Evolutionary conservation across 495 filamentous ascomycete species (phyloP), one percentile per base, ranked within the genome.

Genomic region (Saxophila tyrrhenica): DNA sequence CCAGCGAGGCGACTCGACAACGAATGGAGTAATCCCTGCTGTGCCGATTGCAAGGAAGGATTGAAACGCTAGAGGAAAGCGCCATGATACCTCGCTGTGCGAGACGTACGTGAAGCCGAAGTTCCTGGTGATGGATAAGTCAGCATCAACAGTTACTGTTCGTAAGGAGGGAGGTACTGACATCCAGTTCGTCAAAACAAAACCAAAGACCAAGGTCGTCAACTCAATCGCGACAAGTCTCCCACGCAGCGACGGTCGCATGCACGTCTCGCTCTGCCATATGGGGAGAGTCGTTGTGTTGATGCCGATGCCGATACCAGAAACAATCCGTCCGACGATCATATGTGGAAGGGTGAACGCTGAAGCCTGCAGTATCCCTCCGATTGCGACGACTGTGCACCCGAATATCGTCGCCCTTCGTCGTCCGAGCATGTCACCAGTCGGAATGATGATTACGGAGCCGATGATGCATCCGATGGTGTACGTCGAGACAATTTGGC

Each of bases 201-300:
- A 65, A 25, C 69, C 66, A 22, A 69, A 69, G 45, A 67, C 23
- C 23, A 44, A 23, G 23, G 20, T 57, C 1, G 62, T 63, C 25
- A 62, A 63, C 42, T 68, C 61, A 29, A 67, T 59, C 38, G 61
- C 65, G 20, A 70, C 63, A 1, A 69, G 54, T 23, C 65, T 64
- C 16, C 65, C 66, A 51, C 66, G 65, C 48, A 77, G 77, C 52
- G 85, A 79, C 2, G 83, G 73, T 56, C 80, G 82, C 46, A 80
- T n/a, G n/a, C n/a, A 84, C 32, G 81, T 85, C 63, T 89, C 84
- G 1, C 82, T 83, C 58, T 87, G 85, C 82, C 83, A 89, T 1
- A 79, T 84, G 0, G 84, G 84, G 15, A 86, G 79, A 1, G 78
- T 83, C 0, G 78, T 78, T 1, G 63, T 66, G 51, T 66, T 68